Base-by-base conservation (phyloP, 1,284 basidiomycete species). In the Apiotrichum sp. region DNA sequence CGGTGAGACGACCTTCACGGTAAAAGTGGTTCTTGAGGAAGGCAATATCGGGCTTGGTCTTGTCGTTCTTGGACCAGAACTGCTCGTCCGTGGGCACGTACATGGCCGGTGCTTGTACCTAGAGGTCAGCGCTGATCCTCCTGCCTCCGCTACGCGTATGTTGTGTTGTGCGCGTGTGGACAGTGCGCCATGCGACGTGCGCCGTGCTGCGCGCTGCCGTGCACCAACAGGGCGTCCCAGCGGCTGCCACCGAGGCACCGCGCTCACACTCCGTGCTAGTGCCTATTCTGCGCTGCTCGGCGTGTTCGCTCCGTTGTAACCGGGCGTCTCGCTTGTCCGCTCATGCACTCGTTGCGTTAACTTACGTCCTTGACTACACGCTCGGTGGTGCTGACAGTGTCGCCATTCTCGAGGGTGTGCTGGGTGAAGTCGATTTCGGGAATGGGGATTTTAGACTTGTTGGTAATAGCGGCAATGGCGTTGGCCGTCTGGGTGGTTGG, bases 11-110 rank as follows among this genome's bases (percentile, higher is more conserved):
- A 0, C 95, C 95, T 76, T 98, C 95, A 53, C 93, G 86, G 76
- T 98, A 98, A 72, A 98, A 97, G 78, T 98, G 95, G 69, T 98
- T 98, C 81, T 98, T 98, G 62, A 98, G 81, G 77, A 95, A 98
- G 36, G 90, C 92, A 67, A 98, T 83, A 76, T 98, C 89, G n/a
- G 91, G 92, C 74, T 93, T 93, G 39, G 85, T 81, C 48, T 83
- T 84, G 77, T 93, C 88, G 64, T 84, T 83, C 62, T 84, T 83
- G 57, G 86, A 86, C 78, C 86, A 95, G 82, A 98, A 97, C 75
- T 98, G 91, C 61, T 89, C 89, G 68, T 90, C 86, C 3, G 92
- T 93, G 0, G 95, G 95, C 55, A 87, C 83, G 63, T 81, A 82
- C 86, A 96, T 93, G 52, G 95, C 95, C 29, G 92, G 92, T 29